Percentiles rank a stretch among this genome's conserved stretches.
phyloP scores from a whole-genome alignment of 176 grass and related monocot species.

The Oryza longistaminata region DNA sequence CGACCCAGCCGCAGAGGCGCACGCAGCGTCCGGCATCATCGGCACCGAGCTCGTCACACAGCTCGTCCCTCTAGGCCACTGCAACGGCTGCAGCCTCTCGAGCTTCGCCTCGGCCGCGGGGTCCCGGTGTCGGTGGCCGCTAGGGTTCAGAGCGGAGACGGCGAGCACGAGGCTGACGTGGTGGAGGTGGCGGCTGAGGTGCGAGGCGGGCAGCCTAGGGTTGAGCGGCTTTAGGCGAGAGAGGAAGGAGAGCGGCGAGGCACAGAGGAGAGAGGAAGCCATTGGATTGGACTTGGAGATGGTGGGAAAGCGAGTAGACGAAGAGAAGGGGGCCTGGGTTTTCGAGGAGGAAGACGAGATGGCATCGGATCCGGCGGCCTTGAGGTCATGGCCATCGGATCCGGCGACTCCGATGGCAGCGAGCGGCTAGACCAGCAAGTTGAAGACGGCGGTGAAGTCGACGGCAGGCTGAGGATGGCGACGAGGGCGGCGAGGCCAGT shows the following conservation, averaged over 20 bases:
- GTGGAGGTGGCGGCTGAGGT: conserved; percentile 30
- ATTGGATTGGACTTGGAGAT: conserved; percentile 29
- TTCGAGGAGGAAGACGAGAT: not conserved
- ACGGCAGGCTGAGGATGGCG: no score
- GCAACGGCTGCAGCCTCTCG: conserved; percentile 48
- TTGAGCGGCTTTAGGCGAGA: conserved; percentile 39
- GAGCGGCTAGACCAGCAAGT: no score
- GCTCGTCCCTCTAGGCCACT: conserved; percentile 63
- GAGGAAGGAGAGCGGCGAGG: conserved; percentile 70
- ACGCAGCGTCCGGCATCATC: conserved; percentile 71
- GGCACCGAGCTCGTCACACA: conserved; percentile 64
- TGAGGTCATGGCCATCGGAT: no score
- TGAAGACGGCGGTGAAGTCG: no score
- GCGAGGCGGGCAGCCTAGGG: conserved; percentile 1
- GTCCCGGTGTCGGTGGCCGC: conserved; percentile 36
- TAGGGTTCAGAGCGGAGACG: conserved; percentile 48
- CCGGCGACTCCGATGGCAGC: no score
- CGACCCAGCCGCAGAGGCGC: conserved; percentile 88
- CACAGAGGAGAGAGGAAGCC: conserved; percentile 64
- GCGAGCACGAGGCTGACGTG: not conserved
- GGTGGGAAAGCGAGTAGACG: not conserved
- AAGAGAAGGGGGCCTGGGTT: no score
- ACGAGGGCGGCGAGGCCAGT: no score
- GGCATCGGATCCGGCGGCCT: not conserved
- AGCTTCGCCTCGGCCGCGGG: conserved; percentile 4